A percentile compares a stretch with the other conserved stretches of the same genome.
Conservation (phyloP, 1,284 basidiomycete genomes). For the Trichosporon ovoides region DNA sequence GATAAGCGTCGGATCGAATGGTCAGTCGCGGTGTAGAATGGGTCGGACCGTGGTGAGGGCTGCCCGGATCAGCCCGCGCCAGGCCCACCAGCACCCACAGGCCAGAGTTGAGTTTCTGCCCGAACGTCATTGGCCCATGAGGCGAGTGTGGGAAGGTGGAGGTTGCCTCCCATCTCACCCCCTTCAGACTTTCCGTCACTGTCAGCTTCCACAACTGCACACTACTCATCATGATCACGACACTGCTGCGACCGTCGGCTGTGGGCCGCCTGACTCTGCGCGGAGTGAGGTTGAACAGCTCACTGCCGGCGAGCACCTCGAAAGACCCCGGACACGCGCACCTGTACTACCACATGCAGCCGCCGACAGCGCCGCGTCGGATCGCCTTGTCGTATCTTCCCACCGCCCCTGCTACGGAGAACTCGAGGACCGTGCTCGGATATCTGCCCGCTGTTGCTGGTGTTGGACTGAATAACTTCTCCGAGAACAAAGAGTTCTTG, state of each 20-base stretch:
- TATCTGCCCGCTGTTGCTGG: constrained; percentile 30
- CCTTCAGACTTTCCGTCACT: background rate
- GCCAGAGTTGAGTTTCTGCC: background rate
- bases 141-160: constrained; percentile 3
- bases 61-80: too few species aligned
- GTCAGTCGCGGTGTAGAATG: too few species aligned
- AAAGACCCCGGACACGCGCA: constrained; percentile 38
- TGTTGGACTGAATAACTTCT: constrained; percentile 35
- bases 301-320: constrained; percentile 3
- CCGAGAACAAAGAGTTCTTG: constrained; percentile 34
- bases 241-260: background rate
- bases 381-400: constrained; percentile 38
- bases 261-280: background rate
- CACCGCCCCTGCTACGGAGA: constrained; percentile 14
- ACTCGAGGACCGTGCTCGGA: constrained; percentile 29
- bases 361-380: background rate
- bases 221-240: background rate
- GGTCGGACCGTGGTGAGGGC: too few species aligned
- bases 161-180: too few species aligned
- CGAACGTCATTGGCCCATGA: background rate
- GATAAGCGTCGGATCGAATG: background rate
- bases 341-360: constrained; percentile 37
- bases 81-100: background rate
- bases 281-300: background rate
- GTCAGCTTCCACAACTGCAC: background rate